Evolutionary conservation across 805 yeast genomes (phyloP).

Genomic region (Cephaloascus fragrans): DNA sequence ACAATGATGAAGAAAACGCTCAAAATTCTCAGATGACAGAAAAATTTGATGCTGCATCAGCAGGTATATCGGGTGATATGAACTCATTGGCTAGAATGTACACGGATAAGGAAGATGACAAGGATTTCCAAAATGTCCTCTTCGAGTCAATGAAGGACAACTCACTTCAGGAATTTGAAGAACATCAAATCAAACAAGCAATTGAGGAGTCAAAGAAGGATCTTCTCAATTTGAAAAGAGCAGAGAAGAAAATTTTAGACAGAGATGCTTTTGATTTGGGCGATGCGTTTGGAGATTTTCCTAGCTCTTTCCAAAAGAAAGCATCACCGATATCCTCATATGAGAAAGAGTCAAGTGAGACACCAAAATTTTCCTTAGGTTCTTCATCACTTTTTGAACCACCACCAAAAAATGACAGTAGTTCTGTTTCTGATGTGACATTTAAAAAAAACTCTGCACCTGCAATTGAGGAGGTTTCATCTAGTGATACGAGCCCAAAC

Average conservation of each 20-base stretch:
- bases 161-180: constrained; percentile 14
- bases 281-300: constrained; percentile 4
- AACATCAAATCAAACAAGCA: constrained; percentile 33
- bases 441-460: background rate
- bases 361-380: constrained; percentile 4
- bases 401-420: background rate
- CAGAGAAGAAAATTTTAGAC: constrained; percentile 11
- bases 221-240: constrained; percentile 15
- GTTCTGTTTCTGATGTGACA: background rate
- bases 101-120: constrained; percentile 2
- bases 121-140: constrained; percentile 9
- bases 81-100: background rate
- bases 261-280: constrained; percentile 5
- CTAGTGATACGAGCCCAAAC: background rate
- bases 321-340: constrained; percentile 1
- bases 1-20: constrained; percentile 3
- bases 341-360: background rate
- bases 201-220: constrained; percentile 38
- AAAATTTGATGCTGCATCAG: no score
- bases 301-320: no score
- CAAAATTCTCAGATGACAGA: background rate
- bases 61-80: background rate
- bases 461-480: background rate
- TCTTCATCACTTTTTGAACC: constrained; percentile 6
- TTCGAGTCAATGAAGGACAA: constrained; percentile 10